Conservation (phyloP, 192 early-diverging fungal genomes). For the Backusella luteola region DNA sequence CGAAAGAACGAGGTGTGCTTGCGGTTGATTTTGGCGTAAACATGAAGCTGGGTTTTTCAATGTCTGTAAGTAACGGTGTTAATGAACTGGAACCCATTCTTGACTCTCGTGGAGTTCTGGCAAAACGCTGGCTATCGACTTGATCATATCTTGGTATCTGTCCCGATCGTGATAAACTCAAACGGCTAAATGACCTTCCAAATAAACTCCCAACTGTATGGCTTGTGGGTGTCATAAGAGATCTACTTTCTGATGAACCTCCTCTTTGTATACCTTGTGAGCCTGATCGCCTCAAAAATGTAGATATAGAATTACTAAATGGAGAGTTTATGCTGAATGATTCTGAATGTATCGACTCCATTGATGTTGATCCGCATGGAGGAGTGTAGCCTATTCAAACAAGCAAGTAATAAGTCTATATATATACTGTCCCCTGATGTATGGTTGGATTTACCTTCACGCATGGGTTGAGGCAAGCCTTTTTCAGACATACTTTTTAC, state of each 20-base stretch:
- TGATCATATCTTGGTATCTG: not conserved
- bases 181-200: conserved; percentile 3
- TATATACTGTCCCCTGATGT: not conserved
- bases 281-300: conserved; percentile 12
- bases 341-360: not conserved
- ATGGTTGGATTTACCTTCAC: conserved; percentile 7
- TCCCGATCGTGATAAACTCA: not conserved
- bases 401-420: not conserved
- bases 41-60: not conserved
- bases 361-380: not conserved
- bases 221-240: not conserved
- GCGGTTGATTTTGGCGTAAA: not conserved
- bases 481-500: not conserved
- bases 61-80: not conserved
- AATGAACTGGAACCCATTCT: not conserved
- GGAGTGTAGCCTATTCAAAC: not conserved
- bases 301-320: conserved; percentile 23
- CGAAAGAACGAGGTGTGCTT: not conserved
- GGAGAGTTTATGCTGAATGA: not conserved
- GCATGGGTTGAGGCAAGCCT: not conserved
- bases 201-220: not conserved
- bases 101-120: not conserved
- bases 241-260: not conserved
- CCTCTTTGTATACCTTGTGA: conserved; percentile 4
- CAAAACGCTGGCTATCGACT: not conserved